A percentile compares a stretch with the other conserved stretches of the same genome.
phyloP scores from a whole-genome alignment of 441 rosid species.

The Geranium incanum region DNA sequence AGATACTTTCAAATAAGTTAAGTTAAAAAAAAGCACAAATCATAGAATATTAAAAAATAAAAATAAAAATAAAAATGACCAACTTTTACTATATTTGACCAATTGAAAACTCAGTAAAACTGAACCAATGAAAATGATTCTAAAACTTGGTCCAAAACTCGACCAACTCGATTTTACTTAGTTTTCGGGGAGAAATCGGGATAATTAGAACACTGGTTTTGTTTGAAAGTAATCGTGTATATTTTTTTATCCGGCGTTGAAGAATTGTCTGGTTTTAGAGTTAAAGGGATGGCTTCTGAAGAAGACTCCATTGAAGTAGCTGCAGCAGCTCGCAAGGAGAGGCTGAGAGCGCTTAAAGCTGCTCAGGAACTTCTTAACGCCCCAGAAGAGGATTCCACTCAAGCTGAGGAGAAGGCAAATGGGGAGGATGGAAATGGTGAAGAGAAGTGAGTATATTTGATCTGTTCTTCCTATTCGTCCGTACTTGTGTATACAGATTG shows the following conservation, averaged over 20 bases:
- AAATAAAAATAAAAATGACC: no score
- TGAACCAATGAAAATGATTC: no score
- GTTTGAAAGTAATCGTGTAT: not conserved
- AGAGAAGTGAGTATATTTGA: conserved; percentile 36
- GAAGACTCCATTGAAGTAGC: conserved; percentile 64
- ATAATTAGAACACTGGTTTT: not conserved
- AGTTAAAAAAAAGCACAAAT: no score
- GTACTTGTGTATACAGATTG: not conserved
- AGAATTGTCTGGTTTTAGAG: conserved; percentile 2
- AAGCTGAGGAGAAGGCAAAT: conserved; percentile 23
- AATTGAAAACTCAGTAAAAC: no score
- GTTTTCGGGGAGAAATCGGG: no score
- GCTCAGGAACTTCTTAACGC: conserved; percentile 55
- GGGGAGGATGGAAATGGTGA: conserved; percentile 30
- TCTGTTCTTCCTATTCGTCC: not conserved
- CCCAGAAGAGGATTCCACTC: conserved; percentile 35
- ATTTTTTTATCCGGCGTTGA: not conserved
- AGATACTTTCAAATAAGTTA: no score
- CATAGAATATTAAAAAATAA: no score
- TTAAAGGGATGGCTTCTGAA: conserved; percentile 44
- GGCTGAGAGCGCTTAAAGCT: conserved; percentile 63
- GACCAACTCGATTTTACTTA: no score
- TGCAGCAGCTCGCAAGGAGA: conserved; percentile 68
- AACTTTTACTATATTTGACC: no score
- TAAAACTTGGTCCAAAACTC: no score